Evolutionary conservation across 208 protist genomes (phyloP).

Genomic region (Acanthamoeba triangularis): DNA sequence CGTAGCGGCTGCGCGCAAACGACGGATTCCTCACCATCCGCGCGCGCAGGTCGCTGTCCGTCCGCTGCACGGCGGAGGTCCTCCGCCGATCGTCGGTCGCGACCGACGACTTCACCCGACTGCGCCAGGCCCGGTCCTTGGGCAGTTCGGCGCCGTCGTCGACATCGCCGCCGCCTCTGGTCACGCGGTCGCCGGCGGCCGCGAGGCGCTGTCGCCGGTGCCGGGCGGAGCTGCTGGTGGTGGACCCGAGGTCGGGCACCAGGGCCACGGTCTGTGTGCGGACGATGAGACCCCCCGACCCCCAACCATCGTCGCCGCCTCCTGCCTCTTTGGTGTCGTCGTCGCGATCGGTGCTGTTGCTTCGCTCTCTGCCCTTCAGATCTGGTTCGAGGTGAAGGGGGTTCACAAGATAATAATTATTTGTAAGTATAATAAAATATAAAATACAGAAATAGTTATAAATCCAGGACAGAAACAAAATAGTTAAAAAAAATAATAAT

Average conservation of each 20-base stretch:
- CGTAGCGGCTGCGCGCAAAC: conserved; percentile 52
- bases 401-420: not conserved
- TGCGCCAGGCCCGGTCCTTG: not conserved
- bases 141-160: not conserved
- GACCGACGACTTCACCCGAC: not conserved
- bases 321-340: not conserved
- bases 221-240: not conserved
- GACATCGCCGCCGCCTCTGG: not conserved
- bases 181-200: not conserved
- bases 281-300: not conserved
- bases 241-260: not conserved
- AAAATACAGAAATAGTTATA: too few relatives aligned
- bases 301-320: not conserved
- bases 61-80: not conserved
- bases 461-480: not conserved
- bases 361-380: not conserved
- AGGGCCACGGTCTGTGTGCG: not conserved
- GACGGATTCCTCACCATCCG: conserved; percentile 20
- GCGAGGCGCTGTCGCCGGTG: not conserved
- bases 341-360: not conserved
- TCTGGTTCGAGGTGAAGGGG: not conserved
- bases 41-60: not conserved
- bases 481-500: not conserved
- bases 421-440: not conserved
- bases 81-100: not conserved